Conservation (phyloP, 2,329 filamentous ascomycete species). For the Penicillium hesseltinei region DNA sequence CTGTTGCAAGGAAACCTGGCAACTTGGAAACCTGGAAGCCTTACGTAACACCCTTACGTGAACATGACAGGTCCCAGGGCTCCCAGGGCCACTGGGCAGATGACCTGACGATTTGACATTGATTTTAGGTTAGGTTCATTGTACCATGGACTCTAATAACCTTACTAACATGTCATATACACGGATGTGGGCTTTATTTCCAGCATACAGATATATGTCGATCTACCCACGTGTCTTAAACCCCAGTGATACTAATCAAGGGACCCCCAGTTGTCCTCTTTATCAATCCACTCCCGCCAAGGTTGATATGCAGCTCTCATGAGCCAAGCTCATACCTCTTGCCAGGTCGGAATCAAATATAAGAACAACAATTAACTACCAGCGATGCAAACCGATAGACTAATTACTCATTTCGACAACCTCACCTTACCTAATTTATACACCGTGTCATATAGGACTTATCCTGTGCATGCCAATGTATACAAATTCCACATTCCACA, state of each 20-base stretch:
- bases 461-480: not conserved
- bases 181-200: too few relatives aligned
- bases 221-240: not conserved
- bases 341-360: not conserved
- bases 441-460: not conserved
- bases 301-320: not conserved
- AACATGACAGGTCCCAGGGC: not conserved
- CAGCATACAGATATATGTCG: too few relatives aligned
- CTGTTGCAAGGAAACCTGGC: not conserved
- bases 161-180: not conserved
- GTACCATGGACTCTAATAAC: not conserved
- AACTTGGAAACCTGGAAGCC: not conserved
- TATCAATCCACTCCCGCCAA: not conserved
- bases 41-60: not conserved
- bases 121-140: not conserved
- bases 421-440: not conserved
- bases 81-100: not conserved
- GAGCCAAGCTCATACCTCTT: not conserved
- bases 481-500: constrained; percentile 1
- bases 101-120: not conserved
- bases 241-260: not conserved
- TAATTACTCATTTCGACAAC: not conserved
- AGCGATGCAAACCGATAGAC: not conserved
- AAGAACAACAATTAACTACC: too few relatives aligned
- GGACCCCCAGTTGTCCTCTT: not conserved